Base-by-base conservation (phyloP, 106 monocot genomes). In the Agapanthus africanus region DNA sequence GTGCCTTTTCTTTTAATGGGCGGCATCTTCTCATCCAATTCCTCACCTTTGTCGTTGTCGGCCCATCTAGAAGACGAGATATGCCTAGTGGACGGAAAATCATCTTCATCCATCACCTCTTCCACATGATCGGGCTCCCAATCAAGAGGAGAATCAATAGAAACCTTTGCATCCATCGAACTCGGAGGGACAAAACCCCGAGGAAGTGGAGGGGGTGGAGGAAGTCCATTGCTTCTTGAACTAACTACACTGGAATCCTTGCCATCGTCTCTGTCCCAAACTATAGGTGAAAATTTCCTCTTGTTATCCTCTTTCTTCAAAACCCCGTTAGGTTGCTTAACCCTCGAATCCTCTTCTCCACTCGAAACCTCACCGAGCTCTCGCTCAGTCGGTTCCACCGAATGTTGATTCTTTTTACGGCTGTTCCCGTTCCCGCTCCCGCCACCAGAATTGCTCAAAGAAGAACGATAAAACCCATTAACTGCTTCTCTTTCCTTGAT, bases 201-300 rank as follows among this genome's bases (percentile, higher is more conserved):
- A 47, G 85, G 79, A 50, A 74, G 60, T 7, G 79, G 79, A 16
- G 82, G 82, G 10, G 79, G 79, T 2, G 54, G 79, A 23, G 84
- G 80, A 3, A 78, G 75, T 5, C 46, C 19, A 47, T 21, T 50
- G 19, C 34, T 34, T 3, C 32, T 49, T 30, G 15, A 68, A 68
- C 28, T 50, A 40, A 65, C 39, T 33, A 3, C 50, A 32, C n/a
- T 19, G 18, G 31, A 31, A 1, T 68, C 41, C 63, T 86, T 83
- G 22, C 18, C 49, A 11, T 73, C 76, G 67, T 81, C 83, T 50
- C 63, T 46, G 35, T 84, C 86, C 86, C 86, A 79, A 35, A 83
- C 62, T 42, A 86, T 79, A 7, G 83, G 81, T 2, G 83, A 90
- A 40, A 84, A 87, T 46, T 90, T 90, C 47, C 86, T 81, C 73